Percentiles rank a stretch among this genome's conserved stretches.
phyloP scores from a whole-genome alignment of 441 rosid genomes.

The Manihot esculenta region DNA sequence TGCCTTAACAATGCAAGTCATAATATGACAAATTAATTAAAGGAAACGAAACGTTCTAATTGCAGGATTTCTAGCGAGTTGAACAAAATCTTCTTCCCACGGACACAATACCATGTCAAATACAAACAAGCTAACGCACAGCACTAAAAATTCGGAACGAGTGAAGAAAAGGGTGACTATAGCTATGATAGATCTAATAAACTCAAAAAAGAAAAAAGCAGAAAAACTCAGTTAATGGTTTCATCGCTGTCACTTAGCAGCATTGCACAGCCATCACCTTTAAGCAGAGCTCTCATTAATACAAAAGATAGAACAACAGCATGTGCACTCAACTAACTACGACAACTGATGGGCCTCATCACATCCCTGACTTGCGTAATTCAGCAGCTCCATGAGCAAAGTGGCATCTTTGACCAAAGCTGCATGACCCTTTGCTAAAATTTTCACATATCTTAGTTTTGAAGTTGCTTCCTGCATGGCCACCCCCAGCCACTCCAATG shows the following conservation, averaged over 20 bases:
- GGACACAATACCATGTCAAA: neutral
- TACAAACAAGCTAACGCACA: neutral
- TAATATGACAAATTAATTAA: too few species aligned
- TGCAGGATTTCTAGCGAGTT: neutral
- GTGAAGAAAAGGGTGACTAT: neutral
- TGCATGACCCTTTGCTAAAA: conserved; percentile 53
- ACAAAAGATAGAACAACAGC: too few species aligned
- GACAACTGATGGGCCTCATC: conserved; percentile 10
- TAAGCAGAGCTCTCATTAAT: conserved; percentile 17
- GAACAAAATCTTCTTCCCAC: neutral
- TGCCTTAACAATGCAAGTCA: too few species aligned
- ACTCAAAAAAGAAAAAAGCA: too few species aligned
- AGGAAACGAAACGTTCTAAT: neutral
- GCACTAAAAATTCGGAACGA: neutral
- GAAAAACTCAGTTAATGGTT: too few species aligned
- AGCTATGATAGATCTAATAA: conserved; percentile 10
- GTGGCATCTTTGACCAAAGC: conserved; percentile 60
- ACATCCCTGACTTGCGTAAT: conserved; percentile 44
- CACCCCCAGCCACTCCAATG: conserved; percentile 32
- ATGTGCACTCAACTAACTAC: conserved; percentile 14
- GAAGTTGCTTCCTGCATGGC: conserved; percentile 39
- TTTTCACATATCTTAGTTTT: conserved; percentile 63
- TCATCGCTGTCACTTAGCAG: conserved; percentile 18
- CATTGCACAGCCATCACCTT: conserved; percentile 23
- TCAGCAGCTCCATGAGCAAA: conserved; percentile 65